Percentiles rank a stretch among this genome's conserved stretches.
These are phyloP conservation scores for Rhodotorula sp. DNA, from an alignment of 1,284 basidiomycete species.

Conservation along the genomic window DNA sequence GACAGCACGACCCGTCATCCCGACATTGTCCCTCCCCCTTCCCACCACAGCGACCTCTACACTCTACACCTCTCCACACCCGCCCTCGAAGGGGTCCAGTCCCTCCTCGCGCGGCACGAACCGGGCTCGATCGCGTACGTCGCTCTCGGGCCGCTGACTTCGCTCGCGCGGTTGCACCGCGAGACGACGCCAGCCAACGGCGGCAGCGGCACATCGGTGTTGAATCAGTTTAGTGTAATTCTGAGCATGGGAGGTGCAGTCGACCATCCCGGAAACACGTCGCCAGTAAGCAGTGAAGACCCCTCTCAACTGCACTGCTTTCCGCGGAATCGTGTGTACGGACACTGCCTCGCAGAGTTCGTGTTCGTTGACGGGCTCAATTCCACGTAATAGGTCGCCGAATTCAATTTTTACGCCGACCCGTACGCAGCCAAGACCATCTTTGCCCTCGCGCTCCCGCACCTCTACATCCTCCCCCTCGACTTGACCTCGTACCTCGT, in stretches of 20 bases:
- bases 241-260: constrained; percentile 95
- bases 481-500: constrained; percentile 78
- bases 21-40: constrained; percentile 59
- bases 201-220: constrained; percentile 55
- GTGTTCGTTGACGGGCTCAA: not conserved
- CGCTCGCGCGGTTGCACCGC: constrained; percentile 60
- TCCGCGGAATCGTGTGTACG: not conserved
- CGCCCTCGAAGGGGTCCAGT: constrained; percentile 53
- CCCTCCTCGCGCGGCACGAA: constrained; percentile 63
- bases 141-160: constrained; percentile 83
- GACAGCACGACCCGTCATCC: constrained; percentile 70
- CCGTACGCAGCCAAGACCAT: constrained; percentile 70
- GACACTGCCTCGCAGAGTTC: no score
- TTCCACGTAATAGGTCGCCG: constrained; percentile 55
- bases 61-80: constrained; percentile 23
- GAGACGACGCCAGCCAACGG: constrained; percentile 53
- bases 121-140: constrained; percentile 73
- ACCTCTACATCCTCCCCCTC: constrained; percentile 68
- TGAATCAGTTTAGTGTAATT: constrained; percentile 59
- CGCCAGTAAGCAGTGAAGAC: constrained; percentile 51
- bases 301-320: no score
- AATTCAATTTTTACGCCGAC: constrained; percentile 94
- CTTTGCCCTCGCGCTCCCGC: constrained; percentile 19
- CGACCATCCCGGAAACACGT: constrained; percentile 88
- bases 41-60: constrained; percentile 29